Conservation (phyloP, 2,329 filamentous ascomycete species). For the Penicillium sp. region DNA sequence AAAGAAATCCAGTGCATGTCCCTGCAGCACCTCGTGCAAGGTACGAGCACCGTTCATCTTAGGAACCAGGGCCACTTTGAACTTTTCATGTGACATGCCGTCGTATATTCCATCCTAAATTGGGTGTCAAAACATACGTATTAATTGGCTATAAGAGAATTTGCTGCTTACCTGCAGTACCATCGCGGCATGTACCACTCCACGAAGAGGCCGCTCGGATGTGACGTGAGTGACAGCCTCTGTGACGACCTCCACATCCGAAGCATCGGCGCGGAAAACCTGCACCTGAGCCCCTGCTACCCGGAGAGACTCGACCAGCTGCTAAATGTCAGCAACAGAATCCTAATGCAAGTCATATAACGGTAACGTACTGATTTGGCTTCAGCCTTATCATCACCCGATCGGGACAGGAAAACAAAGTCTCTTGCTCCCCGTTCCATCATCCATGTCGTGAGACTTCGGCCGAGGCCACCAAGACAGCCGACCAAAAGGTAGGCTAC, state of each 20-base stretch:
- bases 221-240: background rate
- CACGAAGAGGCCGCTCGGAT: background rate
- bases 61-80: background rate
- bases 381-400: background rate
- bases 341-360: background rate
- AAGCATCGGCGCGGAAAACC: background rate
- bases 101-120: background rate
- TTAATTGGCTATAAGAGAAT: background rate
- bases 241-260: background rate
- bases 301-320: background rate
- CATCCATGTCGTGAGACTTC: background rate
- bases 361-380: background rate
- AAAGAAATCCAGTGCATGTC: background rate
- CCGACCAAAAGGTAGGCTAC: background rate
- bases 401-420: background rate
- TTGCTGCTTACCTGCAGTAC: background rate
- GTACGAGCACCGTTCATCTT: background rate
- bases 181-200: background rate
- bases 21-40: background rate
- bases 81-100: background rate
- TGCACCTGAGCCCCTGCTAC: background rate
- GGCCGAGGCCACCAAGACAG: background rate
- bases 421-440: background rate
- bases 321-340: background rate
- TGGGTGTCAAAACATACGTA: background rate